Percentiles rank a stretch among this genome's conserved stretches.
Conservation (phyloP, 1,284 basidiomycete genomes). For the Neonothopanus nambi region DNA sequence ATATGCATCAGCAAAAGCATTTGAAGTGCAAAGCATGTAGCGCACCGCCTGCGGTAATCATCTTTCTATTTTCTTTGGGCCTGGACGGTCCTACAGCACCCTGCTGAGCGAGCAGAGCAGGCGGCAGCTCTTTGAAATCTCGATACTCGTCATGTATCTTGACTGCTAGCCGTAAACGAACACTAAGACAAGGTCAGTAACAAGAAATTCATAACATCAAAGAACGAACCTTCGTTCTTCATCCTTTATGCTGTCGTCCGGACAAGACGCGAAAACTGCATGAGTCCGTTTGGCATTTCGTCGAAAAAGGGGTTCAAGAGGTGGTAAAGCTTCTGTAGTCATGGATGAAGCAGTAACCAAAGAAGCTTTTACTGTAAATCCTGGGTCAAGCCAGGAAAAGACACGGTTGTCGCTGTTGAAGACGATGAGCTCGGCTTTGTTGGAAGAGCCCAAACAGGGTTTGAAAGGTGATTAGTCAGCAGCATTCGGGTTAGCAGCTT, state of each 20-base stretch:
- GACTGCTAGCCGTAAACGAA: slow-evolving; percentile 65
- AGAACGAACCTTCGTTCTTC: slow-evolving; percentile 52
- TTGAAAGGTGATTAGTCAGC: no score
- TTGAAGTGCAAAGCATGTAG: not conserved
- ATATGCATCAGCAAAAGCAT: not conserved
- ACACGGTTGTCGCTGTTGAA: not conserved
- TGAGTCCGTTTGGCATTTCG: slow-evolving; percentile 67
- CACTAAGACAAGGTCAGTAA: slow-evolving; percentile 39
- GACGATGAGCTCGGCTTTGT: not conserved
- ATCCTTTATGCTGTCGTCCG: slow-evolving; percentile 59
- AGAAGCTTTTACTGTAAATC: not conserved
- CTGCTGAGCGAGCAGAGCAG: slow-evolving; percentile 81
- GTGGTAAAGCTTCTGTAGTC: slow-evolving; percentile 55
- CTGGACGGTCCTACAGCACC: slow-evolving; percentile 77
- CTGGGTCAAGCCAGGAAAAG: no score
- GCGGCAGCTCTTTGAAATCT: slow-evolving; percentile 84
- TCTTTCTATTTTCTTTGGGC: slow-evolving; percentile 62
- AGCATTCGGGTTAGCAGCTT: no score
- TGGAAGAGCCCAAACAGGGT: no score
- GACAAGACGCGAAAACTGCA: slow-evolving; percentile 64
- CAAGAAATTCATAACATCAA: not conserved
- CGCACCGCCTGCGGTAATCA: slow-evolving; percentile 74
- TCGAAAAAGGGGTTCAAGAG: slow-evolving; percentile 65
- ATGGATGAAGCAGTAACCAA: no score
- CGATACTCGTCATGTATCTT: slow-evolving; percentile 88